Conservation (phyloP, 352 stramenopile genomes). For the Chrysophaeum taylorii region DNA sequence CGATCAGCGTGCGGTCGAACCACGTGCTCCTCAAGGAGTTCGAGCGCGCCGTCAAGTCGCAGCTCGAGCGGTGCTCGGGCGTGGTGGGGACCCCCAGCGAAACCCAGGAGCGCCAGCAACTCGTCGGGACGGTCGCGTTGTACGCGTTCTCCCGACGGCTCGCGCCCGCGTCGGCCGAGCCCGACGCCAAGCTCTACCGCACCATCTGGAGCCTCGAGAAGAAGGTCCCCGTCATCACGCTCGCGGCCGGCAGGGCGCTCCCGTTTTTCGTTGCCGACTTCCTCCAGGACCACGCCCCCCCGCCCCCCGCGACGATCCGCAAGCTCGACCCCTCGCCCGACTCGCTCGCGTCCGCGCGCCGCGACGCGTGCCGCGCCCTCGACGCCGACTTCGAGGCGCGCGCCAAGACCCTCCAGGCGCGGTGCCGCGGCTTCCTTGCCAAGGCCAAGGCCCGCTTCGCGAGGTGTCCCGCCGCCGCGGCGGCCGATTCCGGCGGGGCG, state of each 20-base stretch:
- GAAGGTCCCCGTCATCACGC: slow-evolving; percentile 61
- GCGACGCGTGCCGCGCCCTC: slow-evolving; percentile 60
- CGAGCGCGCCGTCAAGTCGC: background rate
- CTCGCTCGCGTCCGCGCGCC: slow-evolving; percentile 37
- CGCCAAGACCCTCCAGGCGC: background rate
- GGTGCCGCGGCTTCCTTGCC: slow-evolving; percentile 15
- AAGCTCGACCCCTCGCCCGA: slow-evolving; percentile 59
- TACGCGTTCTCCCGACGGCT: slow-evolving; percentile 69
- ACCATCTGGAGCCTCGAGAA: slow-evolving; percentile 70
- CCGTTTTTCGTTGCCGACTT: slow-evolving; percentile 72
- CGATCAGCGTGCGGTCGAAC: slow-evolving; percentile 51
- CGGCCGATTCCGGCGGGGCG: background rate
- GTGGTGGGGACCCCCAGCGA: slow-evolving; percentile 66
- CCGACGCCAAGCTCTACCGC: slow-evolving; percentile 74
- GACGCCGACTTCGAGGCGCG: background rate
- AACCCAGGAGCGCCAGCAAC: slow-evolving; percentile 67
- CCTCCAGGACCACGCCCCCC: slow-evolving; percentile 59
- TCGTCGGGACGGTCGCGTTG: slow-evolving; percentile 69
- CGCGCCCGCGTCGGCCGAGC: slow-evolving; percentile 64
- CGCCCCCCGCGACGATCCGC: slow-evolving; percentile 47
- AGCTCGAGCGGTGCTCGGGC: slow-evolving; percentile 34
- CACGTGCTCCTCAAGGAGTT: slow-evolving; percentile 63
- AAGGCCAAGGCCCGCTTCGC: slow-evolving; percentile 10
- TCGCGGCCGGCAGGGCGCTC: slow-evolving; percentile 5
- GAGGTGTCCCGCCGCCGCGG: background rate